Conservation (phyloP, 108 stramenopile species). For the Asterionellopsis glacialis region DNA sequence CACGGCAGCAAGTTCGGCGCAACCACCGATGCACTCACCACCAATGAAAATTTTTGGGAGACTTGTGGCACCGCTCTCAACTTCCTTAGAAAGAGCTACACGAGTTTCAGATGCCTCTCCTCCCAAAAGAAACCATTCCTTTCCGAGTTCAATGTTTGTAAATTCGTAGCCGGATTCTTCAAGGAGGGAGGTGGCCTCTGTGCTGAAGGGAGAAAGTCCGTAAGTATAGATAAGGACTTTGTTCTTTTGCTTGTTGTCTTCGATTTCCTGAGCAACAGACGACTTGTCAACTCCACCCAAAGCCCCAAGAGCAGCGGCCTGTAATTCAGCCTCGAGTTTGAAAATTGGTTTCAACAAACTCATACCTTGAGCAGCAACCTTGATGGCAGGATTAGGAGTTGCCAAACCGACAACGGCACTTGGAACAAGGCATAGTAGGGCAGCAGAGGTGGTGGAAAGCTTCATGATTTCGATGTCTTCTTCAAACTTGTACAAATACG, state of each 20-base stretch:
- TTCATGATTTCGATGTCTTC: too few relatives aligned
- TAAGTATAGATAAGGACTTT: conserved; percentile 68
- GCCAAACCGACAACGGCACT: neutral
- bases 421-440: neutral
- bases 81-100: conserved; percentile 39
- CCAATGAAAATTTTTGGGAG: conserved; percentile 70
- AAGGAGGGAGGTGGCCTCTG: conserved; percentile 59
- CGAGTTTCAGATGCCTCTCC: conserved; percentile 49
- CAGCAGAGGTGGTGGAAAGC: too few relatives aligned
- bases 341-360: conserved; percentile 59
- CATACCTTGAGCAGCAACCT: conserved; percentile 63
- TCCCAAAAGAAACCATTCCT: conserved; percentile 68
- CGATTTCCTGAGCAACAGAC: conserved; percentile 33
- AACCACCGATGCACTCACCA: conserved; percentile 64
- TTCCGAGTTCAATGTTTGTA: conserved; percentile 50
- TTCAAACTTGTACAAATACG: too few relatives aligned
- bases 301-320: conserved; percentile 48
- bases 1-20: conserved; percentile 42
- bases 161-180: conserved; percentile 48
- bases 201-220: conserved; percentile 51
- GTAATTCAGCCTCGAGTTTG: conserved; percentile 44
- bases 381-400: conserved; percentile 53
- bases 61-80: conserved; percentile 46
- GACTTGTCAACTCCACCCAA: conserved; percentile 36
- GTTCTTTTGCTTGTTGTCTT: conserved; percentile 27